These are phyloP conservation scores for Capsicum pubescens DNA, from an alignment of 257 asterid genomes.

Conservation along the genomic window DNA sequence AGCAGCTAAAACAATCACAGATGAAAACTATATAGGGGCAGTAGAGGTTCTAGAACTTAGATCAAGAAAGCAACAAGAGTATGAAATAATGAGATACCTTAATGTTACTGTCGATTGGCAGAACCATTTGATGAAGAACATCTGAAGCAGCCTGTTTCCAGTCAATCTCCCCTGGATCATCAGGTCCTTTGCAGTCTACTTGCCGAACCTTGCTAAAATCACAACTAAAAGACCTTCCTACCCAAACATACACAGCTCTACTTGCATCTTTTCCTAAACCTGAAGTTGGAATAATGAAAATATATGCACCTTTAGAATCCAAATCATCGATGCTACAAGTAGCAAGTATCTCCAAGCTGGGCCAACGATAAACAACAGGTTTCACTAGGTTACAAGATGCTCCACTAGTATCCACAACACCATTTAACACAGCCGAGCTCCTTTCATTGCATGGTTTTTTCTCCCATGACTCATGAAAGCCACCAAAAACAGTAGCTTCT, in stretches of 20 bases:
- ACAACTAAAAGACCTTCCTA: conserved; percentile 43
- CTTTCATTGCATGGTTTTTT: conserved; percentile 33
- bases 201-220: conserved; percentile 30
- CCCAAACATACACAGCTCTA: conserved; percentile 47
- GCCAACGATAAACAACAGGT: conserved; percentile 48
- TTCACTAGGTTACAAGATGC: conserved; percentile 35
- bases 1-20: background rate
- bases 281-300: conserved; percentile 40
- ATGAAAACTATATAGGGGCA: background rate
- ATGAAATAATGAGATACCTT: conserved; percentile 40
- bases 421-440: conserved; percentile 30
- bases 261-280: conserved; percentile 33
- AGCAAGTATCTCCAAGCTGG: conserved; percentile 47
- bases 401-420: conserved; percentile 31
- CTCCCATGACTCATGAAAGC: conserved; percentile 27
- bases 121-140: conserved; percentile 44
- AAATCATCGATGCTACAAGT: conserved; percentile 38
- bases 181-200: conserved; percentile 32
- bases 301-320: conserved; percentile 47
- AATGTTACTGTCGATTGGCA: conserved; percentile 45
- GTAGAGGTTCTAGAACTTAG: background rate
- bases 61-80: conserved; percentile 14
- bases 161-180: conserved; percentile 40
- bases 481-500: conserved; percentile 27
- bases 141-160: conserved; percentile 45